A percentile compares a stretch with the other conserved stretches of the same genome.
phyloP scores from a whole-genome alignment of 306 rosid species.

The Medicago arabica region DNA sequence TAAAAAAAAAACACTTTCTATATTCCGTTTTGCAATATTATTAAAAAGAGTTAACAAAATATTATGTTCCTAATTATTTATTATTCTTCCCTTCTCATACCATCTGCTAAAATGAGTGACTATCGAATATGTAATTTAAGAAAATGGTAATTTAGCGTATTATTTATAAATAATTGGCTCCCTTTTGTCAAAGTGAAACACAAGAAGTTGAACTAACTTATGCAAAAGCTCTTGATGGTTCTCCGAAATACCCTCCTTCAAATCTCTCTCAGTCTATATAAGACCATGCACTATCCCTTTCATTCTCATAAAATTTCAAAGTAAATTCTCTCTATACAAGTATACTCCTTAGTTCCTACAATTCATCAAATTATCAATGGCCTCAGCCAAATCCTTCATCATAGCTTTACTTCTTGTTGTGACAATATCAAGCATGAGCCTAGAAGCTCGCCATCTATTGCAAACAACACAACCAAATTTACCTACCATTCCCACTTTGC shows the following conservation, averaged over 20 bases:
- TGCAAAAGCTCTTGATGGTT: background rate
- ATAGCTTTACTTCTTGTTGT: constrained; percentile 29
- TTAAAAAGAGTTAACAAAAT: no score
- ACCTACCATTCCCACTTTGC: constrained; percentile 32
- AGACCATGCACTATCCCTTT: background rate
- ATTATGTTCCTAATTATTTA: no score
- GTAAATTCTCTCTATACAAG: background rate
- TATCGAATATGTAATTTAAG: no score
- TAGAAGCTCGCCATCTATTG: constrained; percentile 42
- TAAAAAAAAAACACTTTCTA: no score
- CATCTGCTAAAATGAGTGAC: no score
- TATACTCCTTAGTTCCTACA: background rate
- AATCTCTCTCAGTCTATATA: constrained; percentile 17
- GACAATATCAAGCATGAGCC: constrained; percentile 38
- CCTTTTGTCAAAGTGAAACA: background rate
- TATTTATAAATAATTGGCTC: no score
- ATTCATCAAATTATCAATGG: constrained; percentile 37
- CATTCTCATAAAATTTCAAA: background rate
- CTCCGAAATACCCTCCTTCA: background rate
- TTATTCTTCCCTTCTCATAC: no score
- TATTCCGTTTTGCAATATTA: no score
- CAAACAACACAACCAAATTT: constrained; percentile 46
- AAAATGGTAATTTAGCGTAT: no score
- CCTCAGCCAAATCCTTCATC: constrained; percentile 20
- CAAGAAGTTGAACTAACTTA: background rate